phyloP scores from a whole-genome alignment of 1,284 basidiomycete genomes.

The Meripilus lineatus region DNA sequence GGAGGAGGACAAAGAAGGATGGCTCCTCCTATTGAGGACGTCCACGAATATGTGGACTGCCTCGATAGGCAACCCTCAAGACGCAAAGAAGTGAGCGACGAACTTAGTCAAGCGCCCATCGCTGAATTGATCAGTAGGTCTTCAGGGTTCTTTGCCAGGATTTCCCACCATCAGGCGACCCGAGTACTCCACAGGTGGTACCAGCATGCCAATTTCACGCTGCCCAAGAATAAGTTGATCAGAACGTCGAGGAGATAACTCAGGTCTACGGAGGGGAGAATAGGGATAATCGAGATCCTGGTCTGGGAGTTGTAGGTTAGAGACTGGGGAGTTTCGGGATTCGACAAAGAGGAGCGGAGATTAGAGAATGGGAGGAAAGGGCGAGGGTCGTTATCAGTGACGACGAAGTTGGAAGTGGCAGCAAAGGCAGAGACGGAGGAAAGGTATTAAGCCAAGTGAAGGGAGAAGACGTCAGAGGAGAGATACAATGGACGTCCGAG shows the following conservation, averaged over 20 bases:
- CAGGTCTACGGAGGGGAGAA: constrained; percentile 46
- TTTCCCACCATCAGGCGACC: constrained; percentile 17
- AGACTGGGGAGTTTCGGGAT: constrained; percentile 69
- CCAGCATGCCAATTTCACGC: constrained; percentile 56
- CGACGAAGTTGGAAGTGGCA: constrained; percentile 14
- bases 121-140: neutral
- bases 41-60: no score
- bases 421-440: constrained; percentile 1
- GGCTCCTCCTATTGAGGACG: neutral
- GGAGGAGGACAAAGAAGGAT: neutral
- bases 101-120: constrained; percentile 1
- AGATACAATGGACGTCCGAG: constrained; percentile 51
- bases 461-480: constrained; percentile 9
- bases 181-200: constrained; percentile 47
- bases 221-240: constrained; percentile 58
- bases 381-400: constrained; percentile 19
- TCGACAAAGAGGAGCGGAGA: constrained; percentile 28
- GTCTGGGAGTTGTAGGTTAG: constrained; percentile 47
- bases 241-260: constrained; percentile 56
- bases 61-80: no score
- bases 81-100: no score
- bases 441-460: neutral
- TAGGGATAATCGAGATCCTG: constrained; percentile 17
- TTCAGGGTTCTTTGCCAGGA: constrained; percentile 10
- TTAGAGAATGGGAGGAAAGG: constrained; percentile 20